A percentile compares a stretch with the other conserved stretches of the same genome.
These are phyloP conservation scores for Pythium plurisporium DNA, from an alignment of 352 stramenopile genomes.

Conservation along the genomic window DNA sequence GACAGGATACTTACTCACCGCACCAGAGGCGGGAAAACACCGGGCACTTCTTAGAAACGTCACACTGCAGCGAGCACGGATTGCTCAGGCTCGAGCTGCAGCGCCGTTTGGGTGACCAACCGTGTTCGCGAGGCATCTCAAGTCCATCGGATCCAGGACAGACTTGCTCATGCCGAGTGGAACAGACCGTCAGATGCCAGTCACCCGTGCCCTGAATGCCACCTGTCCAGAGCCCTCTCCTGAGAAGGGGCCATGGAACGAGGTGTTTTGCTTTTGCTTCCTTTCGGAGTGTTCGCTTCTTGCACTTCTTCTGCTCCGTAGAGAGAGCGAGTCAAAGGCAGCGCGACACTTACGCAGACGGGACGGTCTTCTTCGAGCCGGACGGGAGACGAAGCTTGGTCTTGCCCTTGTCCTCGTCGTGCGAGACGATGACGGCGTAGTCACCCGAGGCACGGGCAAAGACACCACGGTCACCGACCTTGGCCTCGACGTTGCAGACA, in stretches of 20 bases:
- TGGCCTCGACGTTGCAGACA: constrained; percentile 97
- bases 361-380: constrained; percentile 97
- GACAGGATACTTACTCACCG: constrained; percentile 83
- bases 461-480: constrained; percentile 94
- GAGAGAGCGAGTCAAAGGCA: too few relatives aligned
- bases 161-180: too few relatives aligned
- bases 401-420: constrained; percentile 98
- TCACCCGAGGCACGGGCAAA: constrained; percentile 96
- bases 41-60: constrained; percentile 11
- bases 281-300: constrained; percentile 18
- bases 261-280: constrained; percentile 8
- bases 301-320: neutral
- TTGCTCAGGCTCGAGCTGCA: neutral
- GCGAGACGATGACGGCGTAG: constrained; percentile 98
- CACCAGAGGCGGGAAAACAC: constrained; percentile 58
- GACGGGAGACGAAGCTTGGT: constrained; percentile 94
- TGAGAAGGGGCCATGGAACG: too few relatives aligned
- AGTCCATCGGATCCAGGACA: constrained; percentile 3
- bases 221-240: too few relatives aligned
- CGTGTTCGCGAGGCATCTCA: neutral
- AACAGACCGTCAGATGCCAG: neutral
- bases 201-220: constrained; percentile 28
- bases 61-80: neutral
- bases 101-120: constrained; percentile 10
- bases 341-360: constrained; percentile 89